These are phyloP conservation scores for Ilex aquifolium DNA, from an alignment of 257 asterid genomes.

Conservation along the genomic window DNA sequence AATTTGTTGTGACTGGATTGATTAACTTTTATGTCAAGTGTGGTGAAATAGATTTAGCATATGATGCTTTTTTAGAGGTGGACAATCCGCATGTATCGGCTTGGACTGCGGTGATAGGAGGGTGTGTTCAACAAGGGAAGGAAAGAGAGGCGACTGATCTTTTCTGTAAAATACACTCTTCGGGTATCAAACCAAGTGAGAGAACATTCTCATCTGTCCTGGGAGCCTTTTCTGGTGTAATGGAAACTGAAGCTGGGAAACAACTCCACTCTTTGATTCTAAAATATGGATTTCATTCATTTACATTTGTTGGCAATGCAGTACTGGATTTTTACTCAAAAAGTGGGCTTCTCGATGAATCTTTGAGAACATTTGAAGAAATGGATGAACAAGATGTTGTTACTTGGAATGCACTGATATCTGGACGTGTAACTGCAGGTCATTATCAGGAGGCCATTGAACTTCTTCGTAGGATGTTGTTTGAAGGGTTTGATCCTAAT, in stretches of 20 bases:
- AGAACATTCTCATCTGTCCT: slow-evolving; percentile 54
- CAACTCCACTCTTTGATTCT: slow-evolving; percentile 52
- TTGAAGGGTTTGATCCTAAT: slow-evolving; percentile 43
- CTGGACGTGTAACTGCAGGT: slow-evolving; percentile 43
- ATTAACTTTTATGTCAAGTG: slow-evolving; percentile 74
- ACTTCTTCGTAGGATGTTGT: slow-evolving; percentile 35
- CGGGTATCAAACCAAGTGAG: slow-evolving; percentile 55
- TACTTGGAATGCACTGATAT: slow-evolving; percentile 61
- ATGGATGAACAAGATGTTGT: slow-evolving; percentile 52
- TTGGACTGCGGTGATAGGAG: slow-evolving; percentile 83
- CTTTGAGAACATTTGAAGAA: slow-evolving; percentile 35
- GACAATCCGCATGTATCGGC: slow-evolving; percentile 46
- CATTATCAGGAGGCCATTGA: slow-evolving; percentile 31
- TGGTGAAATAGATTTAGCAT: slow-evolving; percentile 47
- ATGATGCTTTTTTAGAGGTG: slow-evolving; percentile 43
- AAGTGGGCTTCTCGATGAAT: slow-evolving; percentile 33
- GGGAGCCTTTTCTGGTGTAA: slow-evolving; percentile 58
- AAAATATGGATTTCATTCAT: slow-evolving; percentile 48
- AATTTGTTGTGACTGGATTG: slow-evolving; percentile 51
- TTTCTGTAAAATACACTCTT: slow-evolving; percentile 39
- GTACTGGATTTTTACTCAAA: slow-evolving; percentile 56
- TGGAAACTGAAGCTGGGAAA: slow-evolving; percentile 36
- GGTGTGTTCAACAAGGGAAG: slow-evolving; percentile 49
- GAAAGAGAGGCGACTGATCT: slow-evolving; percentile 41
- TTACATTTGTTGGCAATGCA: slow-evolving; percentile 53